These are phyloP conservation scores for Ascochyta clinopodiicola DNA, from an alignment of 2,329 filamentous ascomycete genomes.

Conservation along the genomic window DNA sequence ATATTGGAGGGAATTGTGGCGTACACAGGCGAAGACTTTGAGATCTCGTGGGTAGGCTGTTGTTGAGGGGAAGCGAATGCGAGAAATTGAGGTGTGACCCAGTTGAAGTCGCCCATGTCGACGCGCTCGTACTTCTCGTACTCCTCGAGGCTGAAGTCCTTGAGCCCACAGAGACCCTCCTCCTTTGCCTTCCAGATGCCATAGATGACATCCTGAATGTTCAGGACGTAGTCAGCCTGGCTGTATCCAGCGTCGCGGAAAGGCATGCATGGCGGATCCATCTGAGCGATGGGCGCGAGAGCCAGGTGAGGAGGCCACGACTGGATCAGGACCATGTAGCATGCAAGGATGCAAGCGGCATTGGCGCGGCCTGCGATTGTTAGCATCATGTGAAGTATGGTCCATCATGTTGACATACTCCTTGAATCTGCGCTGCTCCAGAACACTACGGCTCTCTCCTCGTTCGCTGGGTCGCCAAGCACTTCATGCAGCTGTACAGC, in stretches of 20 bases:
- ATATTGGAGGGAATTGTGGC: slow-evolving; percentile 76
- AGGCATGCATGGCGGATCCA: slow-evolving; percentile 97
- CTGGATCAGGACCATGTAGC: slow-evolving; percentile 99
- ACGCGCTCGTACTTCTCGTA: slow-evolving; percentile 96
- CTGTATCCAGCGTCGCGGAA: slow-evolving; percentile 98
- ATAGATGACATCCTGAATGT: slow-evolving; percentile 96
- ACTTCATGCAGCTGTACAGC: slow-evolving; percentile 96
- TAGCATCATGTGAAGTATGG: slow-evolving; percentile 13
- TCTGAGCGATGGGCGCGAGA: slow-evolving; percentile 92
- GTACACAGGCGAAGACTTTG: slow-evolving; percentile 75
- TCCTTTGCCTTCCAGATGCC: slow-evolving; percentile 99
- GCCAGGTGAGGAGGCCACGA: slow-evolving; percentile 96
- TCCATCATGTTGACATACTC: slow-evolving; percentile 65
- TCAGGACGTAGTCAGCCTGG: slow-evolving; percentile 94
- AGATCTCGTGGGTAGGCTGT: slow-evolving; percentile 74
- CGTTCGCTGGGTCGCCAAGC: slow-evolving; percentile 87
- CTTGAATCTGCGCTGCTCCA: slow-evolving; percentile 92
- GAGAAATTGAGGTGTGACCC: slow-evolving; percentile 93
- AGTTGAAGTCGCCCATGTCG: slow-evolving; percentile 99
- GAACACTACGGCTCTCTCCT: slow-evolving; percentile 89
- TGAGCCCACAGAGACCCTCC: slow-evolving; percentile 86
- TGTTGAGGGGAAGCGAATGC: slow-evolving; percentile 96
- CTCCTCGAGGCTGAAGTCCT: slow-evolving; percentile 95
- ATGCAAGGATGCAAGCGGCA: slow-evolving; percentile 91
- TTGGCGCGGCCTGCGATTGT: slow-evolving; percentile 76